Base-by-base conservation (phyloP, 257 asterid genomes). In the Sherardia arvensis region DNA sequence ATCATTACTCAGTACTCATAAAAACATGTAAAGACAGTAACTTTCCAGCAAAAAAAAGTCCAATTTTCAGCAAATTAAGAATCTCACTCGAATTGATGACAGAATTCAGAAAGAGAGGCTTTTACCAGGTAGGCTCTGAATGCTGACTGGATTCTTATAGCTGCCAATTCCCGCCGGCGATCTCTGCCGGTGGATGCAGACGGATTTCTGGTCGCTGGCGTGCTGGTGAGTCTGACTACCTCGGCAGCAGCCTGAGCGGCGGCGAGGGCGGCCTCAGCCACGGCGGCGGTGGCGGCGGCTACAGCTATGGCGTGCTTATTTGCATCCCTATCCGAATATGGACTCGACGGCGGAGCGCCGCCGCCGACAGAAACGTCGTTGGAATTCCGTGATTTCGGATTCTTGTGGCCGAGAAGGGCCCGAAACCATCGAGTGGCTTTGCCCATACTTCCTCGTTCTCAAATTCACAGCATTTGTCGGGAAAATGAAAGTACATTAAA, bases 201-300 rank as follows among this genome's bases (percentile, higher is more conserved):
- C 17, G 65, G 65, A 33, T 81, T 69, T 38, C 85, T 83, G 21
- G 84, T 71, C 27, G 88, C 94, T 8, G 62, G 53, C 20, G 15
- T 45, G 4, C 91, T 77, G 5, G 97, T 92, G 68, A 92, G 69
- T 53, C 92, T 69, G 38, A 89, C 95, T 5, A 92, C 98, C 79
- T 85, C 90, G 1, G 97, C 97, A 15, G 98, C 98, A 11, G 98
- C 98, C 67, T 89, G 87, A 4, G 98, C 97, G 3, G 98, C 98
- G 6, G 98, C 97, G 4, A 92, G 87, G 53, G 98, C 98, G 5
- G 98, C 98, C 83, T 92, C 97, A 4, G 98, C 96, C 26, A 90
- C 97, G 5, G 88, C 98, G 1, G 98, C 98, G 1, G 97, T 92
- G 34, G 98, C 98, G 43, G 95, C 97, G 0, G 98, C 98, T 23